Evolutionary conservation across 768 basidiomycete species (phyloP).

Genomic region (Podaxis carcinomalis): DNA sequence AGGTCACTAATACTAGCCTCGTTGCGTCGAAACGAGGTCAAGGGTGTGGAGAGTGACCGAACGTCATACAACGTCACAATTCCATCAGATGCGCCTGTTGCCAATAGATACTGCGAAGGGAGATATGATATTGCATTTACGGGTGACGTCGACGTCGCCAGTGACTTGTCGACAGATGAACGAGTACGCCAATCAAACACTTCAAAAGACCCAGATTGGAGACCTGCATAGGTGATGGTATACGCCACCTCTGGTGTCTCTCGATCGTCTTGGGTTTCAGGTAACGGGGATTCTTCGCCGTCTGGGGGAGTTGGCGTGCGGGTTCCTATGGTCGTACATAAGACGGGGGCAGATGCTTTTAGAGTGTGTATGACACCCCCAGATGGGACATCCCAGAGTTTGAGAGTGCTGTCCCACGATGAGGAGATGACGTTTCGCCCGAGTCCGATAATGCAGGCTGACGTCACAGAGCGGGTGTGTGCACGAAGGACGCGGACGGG

Average conservation of each 20-base stretch:
- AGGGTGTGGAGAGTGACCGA: slow-evolving; percentile 32
- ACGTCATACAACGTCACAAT: slow-evolving; percentile 54
- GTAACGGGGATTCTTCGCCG: slow-evolving; percentile 16
- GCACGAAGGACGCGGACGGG: slow-evolving; percentile 60
- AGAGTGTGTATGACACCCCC: slow-evolving; percentile 33
- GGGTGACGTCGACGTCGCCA: slow-evolving; percentile 4
- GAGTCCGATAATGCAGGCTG: slow-evolving; percentile 55
- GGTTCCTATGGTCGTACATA: slow-evolving; percentile 41
- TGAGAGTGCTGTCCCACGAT: slow-evolving; percentile 64
- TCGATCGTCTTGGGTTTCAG: slow-evolving; percentile 21
- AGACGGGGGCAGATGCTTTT: slow-evolving; percentile 36
- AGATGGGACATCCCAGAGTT: slow-evolving; percentile 28
- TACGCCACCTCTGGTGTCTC: slow-evolving; percentile 43
- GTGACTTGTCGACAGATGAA: slow-evolving; percentile 14
- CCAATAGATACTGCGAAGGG: slow-evolving; percentile 37
- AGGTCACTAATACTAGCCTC: slow-evolving; percentile 48
- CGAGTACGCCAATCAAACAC: slow-evolving; percentile 50
- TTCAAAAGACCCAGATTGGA: slow-evolving; percentile 52
- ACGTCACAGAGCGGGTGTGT: slow-evolving; percentile 64
- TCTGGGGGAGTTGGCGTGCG: slow-evolving; percentile 26
- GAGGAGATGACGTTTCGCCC: slow-evolving; percentile 66
- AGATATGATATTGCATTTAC: slow-evolving; percentile 46
- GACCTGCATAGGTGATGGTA: slow-evolving; percentile 49
- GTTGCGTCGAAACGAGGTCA: slow-evolving; percentile 42
- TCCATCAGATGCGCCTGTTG: slow-evolving; percentile 55